Evolutionary conservation across 2,329 filamentous ascomycete genomes (phyloP).

Genomic region (Akanthomyces lecanii): DNA sequence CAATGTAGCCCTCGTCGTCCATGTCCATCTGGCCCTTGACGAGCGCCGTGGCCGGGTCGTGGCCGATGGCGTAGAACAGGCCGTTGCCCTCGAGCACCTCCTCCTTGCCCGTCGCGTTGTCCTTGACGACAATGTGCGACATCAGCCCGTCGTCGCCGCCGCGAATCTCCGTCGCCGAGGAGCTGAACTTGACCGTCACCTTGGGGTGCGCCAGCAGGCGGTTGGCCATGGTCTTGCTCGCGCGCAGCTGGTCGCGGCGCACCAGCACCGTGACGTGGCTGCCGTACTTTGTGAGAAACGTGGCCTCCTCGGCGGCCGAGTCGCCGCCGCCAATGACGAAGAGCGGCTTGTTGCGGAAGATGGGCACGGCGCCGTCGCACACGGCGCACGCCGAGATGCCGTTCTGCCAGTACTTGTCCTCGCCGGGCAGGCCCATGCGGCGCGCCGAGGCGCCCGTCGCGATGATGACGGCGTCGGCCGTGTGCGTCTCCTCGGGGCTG

Average conservation of each 20-base stretch:
- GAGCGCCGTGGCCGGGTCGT: slow-evolving; percentile 87
- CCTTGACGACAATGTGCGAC: slow-evolving; percentile 79
- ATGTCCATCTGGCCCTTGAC: slow-evolving; percentile 87
- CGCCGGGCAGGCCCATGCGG: slow-evolving; percentile 75
- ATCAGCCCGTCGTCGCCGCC: slow-evolving; percentile 84
- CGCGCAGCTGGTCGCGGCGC: slow-evolving; percentile 78
- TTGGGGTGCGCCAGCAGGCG: slow-evolving; percentile 79
- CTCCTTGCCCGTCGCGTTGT: slow-evolving; percentile 69
- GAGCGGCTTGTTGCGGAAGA: slow-evolving; percentile 94
- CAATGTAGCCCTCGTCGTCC: slow-evolving; percentile 85
- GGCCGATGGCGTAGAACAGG: slow-evolving; percentile 94
- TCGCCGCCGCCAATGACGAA: slow-evolving; percentile 96
- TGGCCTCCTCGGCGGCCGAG: slow-evolving; percentile 93
- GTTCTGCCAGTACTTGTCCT: slow-evolving; percentile 96
- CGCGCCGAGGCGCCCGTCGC: slow-evolving; percentile 92
- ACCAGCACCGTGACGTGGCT: slow-evolving; percentile 93
- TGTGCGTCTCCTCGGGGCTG: slow-evolving; percentile 75
- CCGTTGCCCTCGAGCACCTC: slow-evolving; percentile 88
- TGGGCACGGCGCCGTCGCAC: slow-evolving; percentile 93
- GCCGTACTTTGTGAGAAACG: slow-evolving; percentile 97
- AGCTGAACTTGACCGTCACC: slow-evolving; percentile 85
- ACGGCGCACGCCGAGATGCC: slow-evolving; percentile 96
- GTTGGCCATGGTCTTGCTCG: slow-evolving; percentile 87
- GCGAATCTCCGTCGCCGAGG: slow-evolving; percentile 74
- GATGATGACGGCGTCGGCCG: slow-evolving; percentile 87